phyloP scores from a whole-genome alignment of 495 filamentous ascomycete species.

The Ramalina intermedia region DNA sequence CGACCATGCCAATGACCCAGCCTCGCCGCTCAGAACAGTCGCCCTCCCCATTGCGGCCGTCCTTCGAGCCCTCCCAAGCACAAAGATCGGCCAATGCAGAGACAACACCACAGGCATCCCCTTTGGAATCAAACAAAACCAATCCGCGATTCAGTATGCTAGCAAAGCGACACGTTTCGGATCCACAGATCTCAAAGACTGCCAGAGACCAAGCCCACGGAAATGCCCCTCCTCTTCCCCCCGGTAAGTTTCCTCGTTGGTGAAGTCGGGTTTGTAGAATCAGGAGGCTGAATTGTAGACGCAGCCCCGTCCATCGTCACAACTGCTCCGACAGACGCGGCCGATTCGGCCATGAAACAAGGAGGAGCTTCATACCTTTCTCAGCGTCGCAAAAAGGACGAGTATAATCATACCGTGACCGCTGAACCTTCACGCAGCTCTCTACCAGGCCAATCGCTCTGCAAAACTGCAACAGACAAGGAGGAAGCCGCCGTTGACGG shows the following conservation, averaged over 20 bases:
- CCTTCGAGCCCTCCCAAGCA: slow-evolving; percentile 5
- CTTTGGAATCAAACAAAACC: slow-evolving; percentile 2
- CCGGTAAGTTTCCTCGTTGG: slow-evolving; percentile 39
- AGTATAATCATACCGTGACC: slow-evolving; percentile 19
- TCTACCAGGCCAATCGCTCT: neutral
- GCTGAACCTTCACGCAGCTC: slow-evolving; percentile 21
- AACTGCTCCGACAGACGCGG: slow-evolving; percentile 67
- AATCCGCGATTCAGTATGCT: slow-evolving; percentile 73
- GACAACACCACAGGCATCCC: slow-evolving; percentile 1
- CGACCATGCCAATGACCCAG: neutral
- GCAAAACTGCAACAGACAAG: neutral
- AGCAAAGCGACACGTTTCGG: slow-evolving; percentile 83
- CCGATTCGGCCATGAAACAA: slow-evolving; percentile 37
- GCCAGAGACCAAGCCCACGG: slow-evolving; percentile 56
- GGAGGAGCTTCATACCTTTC: slow-evolving; percentile 20
- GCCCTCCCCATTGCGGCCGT: slow-evolving; percentile 8
- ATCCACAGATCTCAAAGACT: slow-evolving; percentile 71
- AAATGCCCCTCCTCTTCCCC: slow-evolving; percentile 54
- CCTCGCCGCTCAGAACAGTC: neutral
- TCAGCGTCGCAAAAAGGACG: slow-evolving; percentile 12
- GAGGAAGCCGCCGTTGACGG: slow-evolving; percentile 11
- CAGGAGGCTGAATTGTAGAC: slow-evolving; percentile 7
- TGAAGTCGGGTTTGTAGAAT: neutral
- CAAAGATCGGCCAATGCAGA: neutral
- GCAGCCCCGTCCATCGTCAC: slow-evolving; percentile 83